Conservation (phyloP, 2,329 filamentous ascomycete genomes). For the Pyrenophora tritici-repentis region DNA sequence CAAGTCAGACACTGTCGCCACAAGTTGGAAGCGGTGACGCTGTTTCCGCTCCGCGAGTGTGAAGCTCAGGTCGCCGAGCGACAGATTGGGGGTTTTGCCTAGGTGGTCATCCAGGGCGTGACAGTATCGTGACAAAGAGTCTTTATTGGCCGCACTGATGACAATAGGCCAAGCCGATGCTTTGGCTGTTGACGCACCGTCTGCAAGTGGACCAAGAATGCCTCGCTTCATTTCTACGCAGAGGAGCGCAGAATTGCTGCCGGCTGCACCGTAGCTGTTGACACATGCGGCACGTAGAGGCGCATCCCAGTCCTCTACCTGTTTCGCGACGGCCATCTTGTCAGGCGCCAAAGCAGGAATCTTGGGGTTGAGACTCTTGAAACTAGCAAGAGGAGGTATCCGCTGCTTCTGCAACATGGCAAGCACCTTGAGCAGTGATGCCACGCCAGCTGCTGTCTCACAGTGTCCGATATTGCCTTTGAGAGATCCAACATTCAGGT, state of each 20-base stretch:
- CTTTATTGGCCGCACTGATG: constrained; percentile 1
- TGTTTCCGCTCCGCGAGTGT: constrained; percentile 1
- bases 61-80: background rate
- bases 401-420: constrained; percentile 19
- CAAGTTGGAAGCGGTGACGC: background rate
- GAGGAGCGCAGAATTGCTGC: constrained; percentile 22
- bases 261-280: constrained; percentile 48
- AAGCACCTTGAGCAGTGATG: constrained; percentile 30
- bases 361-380: constrained; percentile 24
- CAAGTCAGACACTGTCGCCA: background rate
- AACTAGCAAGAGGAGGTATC: constrained; percentile 19
- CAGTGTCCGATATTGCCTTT: constrained; percentile 45
- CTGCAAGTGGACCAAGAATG: background rate
- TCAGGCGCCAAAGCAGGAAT: constrained; percentile 19
- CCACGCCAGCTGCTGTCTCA: constrained; percentile 42
- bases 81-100: background rate
- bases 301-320: constrained; percentile 6
- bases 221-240: constrained; percentile 10
- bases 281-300: constrained; percentile 32
- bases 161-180: background rate
- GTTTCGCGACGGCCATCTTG: constrained; percentile 13
- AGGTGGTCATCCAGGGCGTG: background rate
- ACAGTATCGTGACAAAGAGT: constrained; percentile 1
- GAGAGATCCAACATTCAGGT: constrained; percentile 35
- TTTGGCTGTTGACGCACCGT: background rate